Conservation (phyloP, 73 alveolate species). For the Symbiodinium pilosum region DNA sequence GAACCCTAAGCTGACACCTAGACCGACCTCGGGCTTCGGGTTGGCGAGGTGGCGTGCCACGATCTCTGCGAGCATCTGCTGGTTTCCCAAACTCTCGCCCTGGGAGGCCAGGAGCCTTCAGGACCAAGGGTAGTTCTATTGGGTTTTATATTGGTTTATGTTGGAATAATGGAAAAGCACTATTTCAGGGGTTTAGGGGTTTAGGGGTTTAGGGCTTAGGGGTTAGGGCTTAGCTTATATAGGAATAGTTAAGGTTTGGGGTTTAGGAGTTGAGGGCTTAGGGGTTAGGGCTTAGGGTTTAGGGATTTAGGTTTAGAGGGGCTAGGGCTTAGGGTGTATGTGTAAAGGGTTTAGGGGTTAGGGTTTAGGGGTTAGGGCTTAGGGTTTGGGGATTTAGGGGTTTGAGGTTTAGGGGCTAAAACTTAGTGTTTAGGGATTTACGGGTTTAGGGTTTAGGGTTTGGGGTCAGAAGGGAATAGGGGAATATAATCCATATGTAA, state of each 20-base stretch:
- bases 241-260: neutral
- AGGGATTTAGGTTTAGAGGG: neutral
- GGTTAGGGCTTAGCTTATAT: neutral
- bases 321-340: neutral
- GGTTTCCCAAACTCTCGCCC: slow-evolving; percentile 76
- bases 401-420: neutral
- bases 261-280: neutral
- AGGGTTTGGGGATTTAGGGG: neutral
- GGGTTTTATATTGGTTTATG: neutral
- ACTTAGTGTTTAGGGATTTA: neutral
- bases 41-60: slow-evolving; percentile 78
- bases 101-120: slow-evolving; percentile 79
- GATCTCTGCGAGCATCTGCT: slow-evolving; percentile 62
- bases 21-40: slow-evolving; percentile 26
- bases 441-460: neutral
- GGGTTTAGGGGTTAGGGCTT: neutral
- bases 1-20: neutral
- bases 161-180: neutral
- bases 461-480: neutral
- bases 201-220: neutral
- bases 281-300: neutral
- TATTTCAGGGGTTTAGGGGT: neutral
- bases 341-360: neutral
- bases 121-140: neutral
- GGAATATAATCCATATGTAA: too few relatives aligned